These are phyloP conservation scores for Heliamphora exappendiculata DNA, from an alignment of 148 eudicot genomes.

Conservation along the genomic window DNA sequence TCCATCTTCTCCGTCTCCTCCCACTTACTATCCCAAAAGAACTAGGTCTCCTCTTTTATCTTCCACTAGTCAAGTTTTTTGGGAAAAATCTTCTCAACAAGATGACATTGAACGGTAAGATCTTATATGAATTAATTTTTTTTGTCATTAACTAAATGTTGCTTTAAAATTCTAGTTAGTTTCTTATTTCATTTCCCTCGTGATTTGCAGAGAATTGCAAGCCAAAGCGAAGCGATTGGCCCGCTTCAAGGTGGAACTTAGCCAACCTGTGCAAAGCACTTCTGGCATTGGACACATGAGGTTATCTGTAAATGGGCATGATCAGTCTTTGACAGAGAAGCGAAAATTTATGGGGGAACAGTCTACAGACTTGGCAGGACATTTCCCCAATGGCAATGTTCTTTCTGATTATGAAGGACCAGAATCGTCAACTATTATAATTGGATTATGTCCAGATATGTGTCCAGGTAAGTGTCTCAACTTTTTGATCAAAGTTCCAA, in stretches of 20 bases:
- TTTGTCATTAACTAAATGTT: neutral
- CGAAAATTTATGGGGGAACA: slow-evolving; percentile 25
- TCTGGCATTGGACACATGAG: slow-evolving; percentile 29
- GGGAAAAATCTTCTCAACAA: slow-evolving; percentile 23
- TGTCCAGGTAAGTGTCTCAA: slow-evolving; percentile 66
- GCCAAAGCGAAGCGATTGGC: slow-evolving; percentile 93
- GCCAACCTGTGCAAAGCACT: slow-evolving; percentile 33
- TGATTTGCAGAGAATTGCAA: slow-evolving; percentile 58
- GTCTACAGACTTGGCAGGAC: slow-evolving; percentile 33
- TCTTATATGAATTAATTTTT: neutral
- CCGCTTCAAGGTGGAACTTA: slow-evolving; percentile 76
- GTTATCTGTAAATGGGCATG: slow-evolving; percentile 24
- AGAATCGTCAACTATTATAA: slow-evolving; percentile 44
- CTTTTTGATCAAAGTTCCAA: slow-evolving; percentile 3
- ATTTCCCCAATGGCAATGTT: slow-evolving; percentile 29
- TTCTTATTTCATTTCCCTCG: slow-evolving; percentile 5
- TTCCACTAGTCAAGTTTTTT: slow-evolving; percentile 35
- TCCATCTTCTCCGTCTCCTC: slow-evolving; percentile 39
- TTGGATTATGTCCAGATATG: slow-evolving; percentile 92
- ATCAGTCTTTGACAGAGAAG: slow-evolving; percentile 27
- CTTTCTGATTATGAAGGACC: slow-evolving; percentile 47
- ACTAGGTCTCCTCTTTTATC: slow-evolving; percentile 56
- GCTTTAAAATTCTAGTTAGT: slow-evolving; percentile 10
- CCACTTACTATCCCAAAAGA: slow-evolving; percentile 56
- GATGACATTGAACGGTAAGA: slow-evolving; percentile 56